Base-by-base conservation (phyloP, 2,329 filamentous ascomycete genomes). In the Fusarium sp. region DNA sequence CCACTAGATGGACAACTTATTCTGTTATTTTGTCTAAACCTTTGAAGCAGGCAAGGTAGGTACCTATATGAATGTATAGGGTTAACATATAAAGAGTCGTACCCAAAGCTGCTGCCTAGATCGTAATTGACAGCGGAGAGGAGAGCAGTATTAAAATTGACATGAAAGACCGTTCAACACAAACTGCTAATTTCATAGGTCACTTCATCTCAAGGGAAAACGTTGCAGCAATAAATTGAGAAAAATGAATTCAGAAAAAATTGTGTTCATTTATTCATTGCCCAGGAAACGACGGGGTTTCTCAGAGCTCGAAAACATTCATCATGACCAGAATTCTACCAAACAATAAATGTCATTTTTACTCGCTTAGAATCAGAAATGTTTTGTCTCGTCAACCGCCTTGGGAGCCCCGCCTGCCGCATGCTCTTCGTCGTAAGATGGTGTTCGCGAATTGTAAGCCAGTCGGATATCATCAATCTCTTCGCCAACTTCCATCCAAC, bases 401-500 rank as follows among this genome's bases (percentile, higher is more conserved):
- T 70, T 70, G 9, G 58, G 22, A 4, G 20, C n/a, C 15, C 56
- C 51, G 14, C 30, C 68, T 7, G 61, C 58, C 19, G 67, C 59
- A 59, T 69, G 68, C 47, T 78, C 81, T 58, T 82, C 82, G 14
- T 83, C 81, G 44, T 78, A 79, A 11, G 76, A 78, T 23, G 78
- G 76, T 43, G 77, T 79, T 45, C 75, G 75, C 14, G 75, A 71
- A 35, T 82, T 78, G 53, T 87, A 86, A 3, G 82, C 82, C 10
- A 86, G 76, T 9, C 78, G 78, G 17, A 86, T 66, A 49, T 88
- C 85, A 4, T 87, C 83, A 52, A 90, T 83, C 68, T 88, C 84
- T 23, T 88, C 86, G 5, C 88, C 89, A 19, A 94, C 86, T 78
- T 96, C 93, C 78, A 92, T 86, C 94, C 94, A 97, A 9, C 77